Conservation (phyloP, 2,329 filamentous ascomycete genomes). For the Dactylellina drechsleri region DNA sequence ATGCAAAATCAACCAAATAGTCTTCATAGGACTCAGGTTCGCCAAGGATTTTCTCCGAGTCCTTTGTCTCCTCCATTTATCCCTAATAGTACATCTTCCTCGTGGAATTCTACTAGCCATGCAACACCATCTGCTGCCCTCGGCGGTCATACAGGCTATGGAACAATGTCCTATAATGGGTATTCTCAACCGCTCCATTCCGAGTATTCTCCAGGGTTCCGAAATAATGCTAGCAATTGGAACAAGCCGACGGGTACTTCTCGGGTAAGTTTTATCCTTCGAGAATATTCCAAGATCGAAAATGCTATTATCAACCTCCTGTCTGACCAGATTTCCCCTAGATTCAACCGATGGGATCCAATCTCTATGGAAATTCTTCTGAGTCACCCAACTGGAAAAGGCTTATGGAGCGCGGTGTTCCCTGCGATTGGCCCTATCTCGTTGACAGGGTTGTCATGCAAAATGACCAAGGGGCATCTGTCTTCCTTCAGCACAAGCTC, state of each 20-base stretch:
- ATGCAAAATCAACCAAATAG: constrained; percentile 3
- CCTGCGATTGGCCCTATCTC: constrained; percentile 98
- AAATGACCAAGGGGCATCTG: constrained; percentile 98
- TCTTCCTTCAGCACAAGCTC: constrained; percentile 98
- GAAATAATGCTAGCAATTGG: constrained; percentile 27
- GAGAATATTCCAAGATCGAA: neutral
- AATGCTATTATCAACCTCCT: neutral
- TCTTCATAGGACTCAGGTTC: constrained; percentile 19
- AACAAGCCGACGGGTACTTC: constrained; percentile 22
- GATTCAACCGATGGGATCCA: constrained; percentile 33
- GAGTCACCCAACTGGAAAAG: constrained; percentile 53
- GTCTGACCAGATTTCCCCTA: neutral
- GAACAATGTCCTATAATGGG: constrained; percentile 23
- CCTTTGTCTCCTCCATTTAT: constrained; percentile 45
- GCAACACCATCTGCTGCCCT: constrained; percentile 29
- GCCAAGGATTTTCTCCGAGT: constrained; percentile 44
- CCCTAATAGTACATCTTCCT: constrained; percentile 27
- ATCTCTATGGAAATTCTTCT: constrained; percentile 41
- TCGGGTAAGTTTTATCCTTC: constrained; percentile 20
- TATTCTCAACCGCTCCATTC: constrained; percentile 28
- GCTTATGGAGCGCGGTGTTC: constrained; percentile 50
- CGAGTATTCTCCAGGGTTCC: constrained; percentile 37
- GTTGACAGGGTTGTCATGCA: constrained; percentile 99
- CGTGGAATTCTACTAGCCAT: constrained; percentile 35
- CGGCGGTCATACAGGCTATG: constrained; percentile 22